Conservation (phyloP, 352 stramenopile genomes). For the Thalassiosira livingstoniorum region DNA sequence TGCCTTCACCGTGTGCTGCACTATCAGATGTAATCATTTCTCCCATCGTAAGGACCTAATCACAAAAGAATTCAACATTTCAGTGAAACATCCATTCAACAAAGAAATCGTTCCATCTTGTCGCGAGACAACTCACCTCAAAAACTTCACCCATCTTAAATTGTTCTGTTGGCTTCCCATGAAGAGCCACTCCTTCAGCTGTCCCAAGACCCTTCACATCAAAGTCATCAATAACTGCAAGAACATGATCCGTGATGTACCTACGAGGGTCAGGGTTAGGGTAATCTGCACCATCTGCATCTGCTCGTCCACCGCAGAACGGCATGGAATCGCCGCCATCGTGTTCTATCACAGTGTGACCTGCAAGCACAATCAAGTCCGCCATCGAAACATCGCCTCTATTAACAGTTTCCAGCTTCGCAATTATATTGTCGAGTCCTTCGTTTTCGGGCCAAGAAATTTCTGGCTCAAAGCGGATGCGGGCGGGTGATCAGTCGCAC, state of each 20-base stretch:
- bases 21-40: no score
- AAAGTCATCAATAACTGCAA: not conserved
- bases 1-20: no score
- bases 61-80: not conserved
- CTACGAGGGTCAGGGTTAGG: not conserved
- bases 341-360: constrained; percentile 66
- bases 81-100: not conserved
- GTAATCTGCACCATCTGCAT: not conserved
- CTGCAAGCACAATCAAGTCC: constrained; percentile 43
- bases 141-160: no score
- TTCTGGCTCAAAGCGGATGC: constrained; percentile 34
- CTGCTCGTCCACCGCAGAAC: constrained; percentile 65
- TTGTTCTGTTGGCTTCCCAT: not conserved
- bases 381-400: not conserved
- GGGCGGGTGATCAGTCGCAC: constrained; percentile 36
- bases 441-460: constrained; percentile 16
- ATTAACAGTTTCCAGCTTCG: not conserved
- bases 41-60: no score
- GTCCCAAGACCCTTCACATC: not conserved
- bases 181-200: not conserved
- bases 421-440: not conserved
- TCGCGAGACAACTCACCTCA: no score
- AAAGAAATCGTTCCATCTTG: no score
- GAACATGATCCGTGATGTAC: not conserved
- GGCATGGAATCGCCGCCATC: constrained; percentile 48